Conservation (phyloP, 1,139 yeast species). For the Candida pseudoviswanathii region DNA sequence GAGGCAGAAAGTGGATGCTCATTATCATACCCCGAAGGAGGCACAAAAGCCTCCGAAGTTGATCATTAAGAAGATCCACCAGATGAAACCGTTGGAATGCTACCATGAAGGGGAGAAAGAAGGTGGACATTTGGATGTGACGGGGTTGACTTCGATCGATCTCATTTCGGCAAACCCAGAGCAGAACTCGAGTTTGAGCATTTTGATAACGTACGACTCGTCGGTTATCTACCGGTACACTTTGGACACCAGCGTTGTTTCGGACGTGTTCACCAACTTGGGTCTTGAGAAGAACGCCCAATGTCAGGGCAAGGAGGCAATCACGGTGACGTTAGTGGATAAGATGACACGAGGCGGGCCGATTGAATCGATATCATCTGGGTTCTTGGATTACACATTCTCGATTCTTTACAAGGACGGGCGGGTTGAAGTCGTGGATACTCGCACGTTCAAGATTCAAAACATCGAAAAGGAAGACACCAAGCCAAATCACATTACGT, state of each 20-base stretch:
- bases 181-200: conserved; percentile 35
- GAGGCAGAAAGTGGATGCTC: conserved; percentile 51
- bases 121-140: conserved; percentile 14
- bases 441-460: conserved; percentile 31
- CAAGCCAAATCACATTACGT: conserved; percentile 38
- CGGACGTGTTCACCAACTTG: conserved; percentile 35
- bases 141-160: conserved; percentile 32
- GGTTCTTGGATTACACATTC: conserved; percentile 27
- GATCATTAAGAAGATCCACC: conserved; percentile 25
- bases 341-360: conserved; percentile 24
- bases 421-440: conserved; percentile 41
- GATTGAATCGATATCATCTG: conserved; percentile 24
- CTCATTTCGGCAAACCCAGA: conserved; percentile 47
- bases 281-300: conserved; percentile 29
- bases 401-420: conserved; percentile 43
- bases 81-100: conserved; percentile 28
- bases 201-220: conserved; percentile 36
- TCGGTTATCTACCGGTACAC: conserved; percentile 37
- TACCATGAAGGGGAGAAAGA: conserved; percentile 21
- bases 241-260: conserved; percentile 25
- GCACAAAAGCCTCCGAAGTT: conserved; percentile 30
- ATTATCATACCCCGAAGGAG: conserved; percentile 53
- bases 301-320: conserved; percentile 12
- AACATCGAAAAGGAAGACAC: conserved; percentile 14
- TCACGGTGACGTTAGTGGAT: conserved; percentile 25